Evolutionary conservation across 805 yeast genomes (phyloP), one percentile per base, ranked within the genome.

Genomic region (Scheffersomyces coipomensis): DNA sequence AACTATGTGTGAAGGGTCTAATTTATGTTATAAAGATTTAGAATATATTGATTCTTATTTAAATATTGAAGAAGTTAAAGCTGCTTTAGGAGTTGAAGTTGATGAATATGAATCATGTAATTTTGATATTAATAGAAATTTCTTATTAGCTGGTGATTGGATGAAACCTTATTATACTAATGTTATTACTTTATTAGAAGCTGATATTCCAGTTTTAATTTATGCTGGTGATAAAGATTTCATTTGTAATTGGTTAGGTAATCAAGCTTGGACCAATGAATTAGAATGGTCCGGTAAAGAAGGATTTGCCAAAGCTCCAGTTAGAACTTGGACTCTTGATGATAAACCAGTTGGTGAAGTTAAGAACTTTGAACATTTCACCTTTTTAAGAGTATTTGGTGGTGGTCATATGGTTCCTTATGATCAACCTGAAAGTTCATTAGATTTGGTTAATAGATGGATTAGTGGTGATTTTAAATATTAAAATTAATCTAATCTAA

Each of bases 351-450:
- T 79, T 32, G 97, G 97, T 47, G 80, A 84, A 51, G 83, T 81
- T 19, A 88, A 88, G 72, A 83, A 78, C 55, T 76, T 70, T 49
- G 81, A 83, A 37, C 75, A 79, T 46, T 79, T 90, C 51, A 85
- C 96, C 5, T 90, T 83, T 71, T 73, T 88, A 64, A 78, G 96
- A 63, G 80, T 89, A 7, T 89, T 73, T 55, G 93, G 79, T 43
- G 97, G 91, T 39, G 97, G 97, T 19, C 97, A 90, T 66, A 89
- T 90, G 97, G 96, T 88, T 47, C 97, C 97, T 17, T 84, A 71
- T 55, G 89, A 90, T 64, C 93, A 85, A 68, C 95, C 96, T 24
- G 81, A 78, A 54, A 73, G 74, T 53, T 70, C 95, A 3, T 71
- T 85, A 46, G 89, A 79, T 40, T 82, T 90, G 89, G 78, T 90